These are phyloP conservation scores for Chlamydomonas applanata DNA, from an alignment of 139 green algal species.

Conservation along the genomic window DNA sequence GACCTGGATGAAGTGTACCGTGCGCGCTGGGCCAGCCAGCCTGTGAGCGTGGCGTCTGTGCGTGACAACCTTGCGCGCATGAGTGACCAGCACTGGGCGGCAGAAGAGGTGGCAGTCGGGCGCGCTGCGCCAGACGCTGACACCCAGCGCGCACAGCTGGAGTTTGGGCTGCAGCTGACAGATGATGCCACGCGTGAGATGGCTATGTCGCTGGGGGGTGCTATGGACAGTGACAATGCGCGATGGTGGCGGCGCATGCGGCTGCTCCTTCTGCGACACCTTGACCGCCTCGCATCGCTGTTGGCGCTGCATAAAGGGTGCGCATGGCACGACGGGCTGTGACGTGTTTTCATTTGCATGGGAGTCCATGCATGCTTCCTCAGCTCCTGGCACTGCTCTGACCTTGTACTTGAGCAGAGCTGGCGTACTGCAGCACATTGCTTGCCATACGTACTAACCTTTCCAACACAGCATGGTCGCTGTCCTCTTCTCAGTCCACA, in stretches of 20 bases:
- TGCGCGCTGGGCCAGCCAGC: slow-evolving; percentile 1
- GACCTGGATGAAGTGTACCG: slow-evolving; percentile 1
- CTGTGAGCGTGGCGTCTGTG: background rate
- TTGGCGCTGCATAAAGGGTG: slow-evolving; percentile 3
- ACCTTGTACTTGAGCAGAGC: too few species aligned
- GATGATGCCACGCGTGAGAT: background rate
- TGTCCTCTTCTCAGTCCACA: too few species aligned
- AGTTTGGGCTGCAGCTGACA: background rate
- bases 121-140: background rate
- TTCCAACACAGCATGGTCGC: too few species aligned
- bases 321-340: background rate
- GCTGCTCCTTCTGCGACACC: background rate
- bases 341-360: background rate
- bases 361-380: background rate
- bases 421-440: too few species aligned
- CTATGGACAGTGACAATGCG: background rate
- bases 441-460: too few species aligned
- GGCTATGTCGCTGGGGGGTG: background rate
- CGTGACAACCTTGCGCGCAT: slow-evolving; percentile 1
- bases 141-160: background rate
- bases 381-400: background rate
- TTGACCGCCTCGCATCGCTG: background rate
- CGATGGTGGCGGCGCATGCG: slow-evolving; percentile 8
- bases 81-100: background rate
- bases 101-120: slow-evolving; percentile 6